Conservation (phyloP, 73 alveolate species). For the Uronychia setigera region DNA sequence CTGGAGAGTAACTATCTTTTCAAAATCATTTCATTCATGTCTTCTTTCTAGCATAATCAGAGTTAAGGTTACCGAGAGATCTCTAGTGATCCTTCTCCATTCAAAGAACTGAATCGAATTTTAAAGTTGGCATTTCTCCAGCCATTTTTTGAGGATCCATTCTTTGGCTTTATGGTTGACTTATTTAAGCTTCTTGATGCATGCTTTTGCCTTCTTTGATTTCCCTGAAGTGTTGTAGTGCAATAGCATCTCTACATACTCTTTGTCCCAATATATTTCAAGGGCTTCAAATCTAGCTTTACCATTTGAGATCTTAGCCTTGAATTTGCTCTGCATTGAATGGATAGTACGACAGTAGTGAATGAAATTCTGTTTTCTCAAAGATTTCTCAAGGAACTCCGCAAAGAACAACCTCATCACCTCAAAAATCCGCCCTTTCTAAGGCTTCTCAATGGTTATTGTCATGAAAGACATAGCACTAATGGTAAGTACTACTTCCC, state of each 20-base stretch:
- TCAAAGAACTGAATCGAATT: background rate
- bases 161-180: background rate
- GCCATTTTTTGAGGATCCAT: background rate
- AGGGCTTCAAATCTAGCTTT: background rate
- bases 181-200: background rate
- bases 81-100: background rate
- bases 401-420: background rate
- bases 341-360: background rate
- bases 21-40: background rate
- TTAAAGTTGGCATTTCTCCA: background rate
- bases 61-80: background rate
- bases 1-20: background rate
- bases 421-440: background rate
- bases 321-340: background rate
- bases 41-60: background rate
- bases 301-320: background rate
- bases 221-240: background rate
- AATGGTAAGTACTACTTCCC: background rate
- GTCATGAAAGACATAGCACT: too few relatives aligned
- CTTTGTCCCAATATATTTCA: background rate
- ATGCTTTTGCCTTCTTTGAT: background rate
- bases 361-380: background rate
- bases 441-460: too few relatives aligned
- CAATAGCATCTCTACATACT: background rate
- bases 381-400: background rate